Base-by-base conservation (phyloP, 192 early-diverging fungal species). In the Borealophlyctis nickersoniae region DNA sequence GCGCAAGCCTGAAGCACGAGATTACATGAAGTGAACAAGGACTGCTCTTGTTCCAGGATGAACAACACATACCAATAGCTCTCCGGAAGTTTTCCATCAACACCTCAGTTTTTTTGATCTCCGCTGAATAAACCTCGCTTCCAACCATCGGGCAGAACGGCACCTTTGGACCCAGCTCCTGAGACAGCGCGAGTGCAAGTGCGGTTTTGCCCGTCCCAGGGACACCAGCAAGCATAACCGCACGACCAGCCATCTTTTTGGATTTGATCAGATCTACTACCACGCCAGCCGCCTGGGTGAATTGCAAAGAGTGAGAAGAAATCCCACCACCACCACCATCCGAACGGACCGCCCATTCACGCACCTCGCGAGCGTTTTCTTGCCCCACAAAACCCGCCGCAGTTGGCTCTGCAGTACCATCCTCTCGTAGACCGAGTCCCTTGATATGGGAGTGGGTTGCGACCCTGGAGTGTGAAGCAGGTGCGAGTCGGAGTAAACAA, bases 71-170 rank as follows among this genome's bases (percentile, higher is more conserved):
- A 88, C 89, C 89, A 72, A 99, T 99, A 33, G 97, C 91, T 55
- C 95, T 80, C 49, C 97, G 85, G 77, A 99, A 98, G 84, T 93
- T 96, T 65, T 97, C 94, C 97, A 99, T 99, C 30, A 99, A 81
- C n/a, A 99, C 94, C 71, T 97, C 97, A 0, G 97, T 98, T 80
- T 99, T 99, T 72, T 99, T 99, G 54, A 99, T 91, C 74, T 99
- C 97, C 48, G 88, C 86, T 31, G 94, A 96, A 75, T 91, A 99
- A 19, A 98, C 97, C 73, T 99, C 95, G 75, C 89, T 92, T 39
- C 97, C 97, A 9, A 97, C 94, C 92, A 98, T 98, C 36, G 95
- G 97, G 63, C 95, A 95, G 75, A 99, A 99, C 24, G 97, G 97
- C n/a, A 99, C 97, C 63, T 96, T 94, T 39, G 91, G 85, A 2